phyloP scores from a whole-genome alignment of 2,329 filamentous ascomycete genomes.

The Waltergamsia citrina region DNA sequence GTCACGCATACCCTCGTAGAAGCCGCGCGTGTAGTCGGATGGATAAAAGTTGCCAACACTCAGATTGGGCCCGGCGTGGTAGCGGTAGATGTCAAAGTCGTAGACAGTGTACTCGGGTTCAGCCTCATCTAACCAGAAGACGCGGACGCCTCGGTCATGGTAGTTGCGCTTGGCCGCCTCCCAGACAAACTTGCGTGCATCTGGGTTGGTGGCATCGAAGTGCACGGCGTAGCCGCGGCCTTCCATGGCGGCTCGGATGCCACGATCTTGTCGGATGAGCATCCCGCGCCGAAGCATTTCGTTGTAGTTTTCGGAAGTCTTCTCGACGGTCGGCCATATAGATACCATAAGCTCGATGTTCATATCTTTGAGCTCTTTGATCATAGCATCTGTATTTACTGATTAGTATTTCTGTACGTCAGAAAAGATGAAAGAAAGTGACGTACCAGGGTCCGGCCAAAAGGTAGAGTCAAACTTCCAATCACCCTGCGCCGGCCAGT shows the following conservation, averaged over 20 bases:
- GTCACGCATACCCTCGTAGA: constrained; percentile 47
- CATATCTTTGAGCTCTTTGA: constrained; percentile 47
- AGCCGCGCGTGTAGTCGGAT: constrained; percentile 44
- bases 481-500: constrained; percentile 58
- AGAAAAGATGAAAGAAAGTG: not conserved
- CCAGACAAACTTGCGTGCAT: constrained; percentile 50
- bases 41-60: constrained; percentile 51
- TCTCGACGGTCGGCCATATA: constrained; percentile 59
- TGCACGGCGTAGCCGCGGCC: constrained; percentile 49
- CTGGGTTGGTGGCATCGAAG: constrained; percentile 55
- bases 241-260: constrained; percentile 47
- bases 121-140: constrained; percentile 63
- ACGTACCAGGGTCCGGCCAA: constrained; percentile 52
- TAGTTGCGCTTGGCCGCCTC: constrained; percentile 49
- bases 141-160: constrained; percentile 48
- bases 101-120: constrained; percentile 57
- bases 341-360: constrained; percentile 59
- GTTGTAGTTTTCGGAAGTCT: constrained; percentile 45
- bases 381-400: constrained; percentile 44
- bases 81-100: constrained; percentile 59
- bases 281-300: constrained; percentile 53
- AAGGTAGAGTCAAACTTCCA: constrained; percentile 57
- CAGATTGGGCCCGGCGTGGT: constrained; percentile 29
- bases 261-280: constrained; percentile 51
- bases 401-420: not conserved